Percentiles rank a stretch among this genome's conserved stretches.
phyloP scores from a whole-genome alignment of 352 stramenopile genomes.

The Phytophthora palmivora region DNA sequence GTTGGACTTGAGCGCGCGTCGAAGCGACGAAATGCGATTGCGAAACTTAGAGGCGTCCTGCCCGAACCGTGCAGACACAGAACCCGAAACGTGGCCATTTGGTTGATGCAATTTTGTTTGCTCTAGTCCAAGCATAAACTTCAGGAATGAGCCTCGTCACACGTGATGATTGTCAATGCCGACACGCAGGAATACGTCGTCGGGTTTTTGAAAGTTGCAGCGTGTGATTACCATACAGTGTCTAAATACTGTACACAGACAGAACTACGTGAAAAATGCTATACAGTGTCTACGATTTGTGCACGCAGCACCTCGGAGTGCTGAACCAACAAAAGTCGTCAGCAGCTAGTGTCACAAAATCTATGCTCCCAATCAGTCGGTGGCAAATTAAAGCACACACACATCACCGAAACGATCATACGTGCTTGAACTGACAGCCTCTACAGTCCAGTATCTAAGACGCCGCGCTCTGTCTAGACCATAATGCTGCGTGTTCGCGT shows the following conservation, averaged over 20 bases:
- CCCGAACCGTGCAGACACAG: slow-evolving; percentile 86
- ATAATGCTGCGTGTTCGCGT: slow-evolving; percentile 15
- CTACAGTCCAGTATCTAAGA: background rate
- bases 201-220: slow-evolving; percentile 27
- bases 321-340: slow-evolving; percentile 7
- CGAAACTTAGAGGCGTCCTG: slow-evolving; percentile 79
- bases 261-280: too few species aligned
- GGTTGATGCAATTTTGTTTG: background rate
- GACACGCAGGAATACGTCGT: background rate
- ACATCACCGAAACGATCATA: slow-evolving; percentile 9
- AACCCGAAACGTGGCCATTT: slow-evolving; percentile 64
- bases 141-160: slow-evolving; percentile 26
- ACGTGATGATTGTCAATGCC: too few species aligned
- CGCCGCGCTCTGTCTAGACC: background rate
- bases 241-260: background rate
- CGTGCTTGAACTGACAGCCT: slow-evolving; percentile 18
- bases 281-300: slow-evolving; percentile 4
- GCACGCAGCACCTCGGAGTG: slow-evolving; percentile 12
- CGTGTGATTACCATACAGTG: slow-evolving; percentile 24
- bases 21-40: slow-evolving; percentile 72
- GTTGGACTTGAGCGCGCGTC: slow-evolving; percentile 74
- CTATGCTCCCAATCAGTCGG: too few species aligned
- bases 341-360: slow-evolving; percentile 9
- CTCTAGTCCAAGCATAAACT: slow-evolving; percentile 20
- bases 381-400: slow-evolving; percentile 5